phyloP scores from a whole-genome alignment of 2,329 filamentous ascomycete genomes.

The Xylaria sp. region DNA sequence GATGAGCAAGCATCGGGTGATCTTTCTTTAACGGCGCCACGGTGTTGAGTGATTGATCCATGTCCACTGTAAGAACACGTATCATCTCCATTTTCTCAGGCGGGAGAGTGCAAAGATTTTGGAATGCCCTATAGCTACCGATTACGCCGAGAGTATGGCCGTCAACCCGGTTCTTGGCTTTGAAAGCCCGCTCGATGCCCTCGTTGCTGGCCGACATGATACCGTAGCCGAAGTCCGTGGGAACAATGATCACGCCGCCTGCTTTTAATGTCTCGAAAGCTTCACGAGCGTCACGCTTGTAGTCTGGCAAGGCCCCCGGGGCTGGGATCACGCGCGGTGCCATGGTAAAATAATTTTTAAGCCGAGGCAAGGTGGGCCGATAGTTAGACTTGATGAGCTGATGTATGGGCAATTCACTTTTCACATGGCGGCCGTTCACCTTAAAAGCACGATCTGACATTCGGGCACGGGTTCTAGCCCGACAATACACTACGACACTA shows the following conservation, averaged over 20 bases:
- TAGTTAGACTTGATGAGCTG: slow-evolving; percentile 3
- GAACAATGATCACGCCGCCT: slow-evolving; percentile 30
- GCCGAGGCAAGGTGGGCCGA: neutral
- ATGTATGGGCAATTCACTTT: neutral
- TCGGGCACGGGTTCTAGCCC: slow-evolving; percentile 24
- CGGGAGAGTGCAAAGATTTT: slow-evolving; percentile 21
- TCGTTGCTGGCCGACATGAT: slow-evolving; percentile 29
- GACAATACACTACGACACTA: slow-evolving; percentile 8
- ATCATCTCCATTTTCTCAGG: slow-evolving; percentile 31
- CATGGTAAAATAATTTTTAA: slow-evolving; percentile 20
- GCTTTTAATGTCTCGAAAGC: slow-evolving; percentile 31
- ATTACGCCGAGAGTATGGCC: slow-evolving; percentile 34
- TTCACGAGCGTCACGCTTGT: slow-evolving; percentile 31
- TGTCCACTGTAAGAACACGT: slow-evolving; percentile 30
- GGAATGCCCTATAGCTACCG: slow-evolving; percentile 21
- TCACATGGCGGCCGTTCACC: neutral
- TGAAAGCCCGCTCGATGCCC: slow-evolving; percentile 32
- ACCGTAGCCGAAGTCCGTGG: slow-evolving; percentile 32
- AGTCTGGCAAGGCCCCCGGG: slow-evolving; percentile 25
- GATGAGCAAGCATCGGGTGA: slow-evolving; percentile 22
- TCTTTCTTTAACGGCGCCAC: slow-evolving; percentile 25
- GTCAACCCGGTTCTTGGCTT: slow-evolving; percentile 26
- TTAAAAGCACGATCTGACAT: slow-evolving; percentile 10
- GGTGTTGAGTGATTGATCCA: slow-evolving; percentile 21
- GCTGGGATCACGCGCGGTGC: slow-evolving; percentile 33